phyloP scores from a whole-genome alignment of 2,329 filamentous ascomycete genomes.

The Didymosphaeria variabile region DNA sequence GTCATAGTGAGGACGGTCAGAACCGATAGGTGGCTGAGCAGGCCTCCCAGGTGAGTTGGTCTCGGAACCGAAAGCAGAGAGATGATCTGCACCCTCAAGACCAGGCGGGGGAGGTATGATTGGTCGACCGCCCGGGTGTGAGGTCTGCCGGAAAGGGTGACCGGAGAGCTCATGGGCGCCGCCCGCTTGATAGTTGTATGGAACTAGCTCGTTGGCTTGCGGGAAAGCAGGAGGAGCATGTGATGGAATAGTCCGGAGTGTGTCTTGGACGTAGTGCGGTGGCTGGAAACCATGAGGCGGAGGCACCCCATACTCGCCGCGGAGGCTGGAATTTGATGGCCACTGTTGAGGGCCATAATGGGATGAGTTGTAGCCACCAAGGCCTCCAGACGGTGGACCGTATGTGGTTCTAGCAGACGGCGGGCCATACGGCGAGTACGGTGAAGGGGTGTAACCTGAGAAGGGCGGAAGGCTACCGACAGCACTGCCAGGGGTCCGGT shows the following conservation, averaged over 20 bases:
- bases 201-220: neutral
- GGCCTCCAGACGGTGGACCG: neutral
- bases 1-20: neutral
- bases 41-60: neutral
- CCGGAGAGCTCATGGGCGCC: neutral
- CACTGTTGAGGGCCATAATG: neutral
- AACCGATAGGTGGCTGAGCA: neutral
- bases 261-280: neutral
- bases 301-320: neutral
- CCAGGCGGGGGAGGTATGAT: neutral
- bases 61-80: neutral
- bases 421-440: neutral
- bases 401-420: neutral
- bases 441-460: neutral
- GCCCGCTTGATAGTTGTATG: neutral
- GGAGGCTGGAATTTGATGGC: neutral
- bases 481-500: neutral
- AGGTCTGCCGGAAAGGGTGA: neutral
- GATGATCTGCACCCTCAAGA: neutral
- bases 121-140: neutral
- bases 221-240: neutral
- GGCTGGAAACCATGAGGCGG: neutral
- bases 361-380: neutral
- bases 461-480: neutral
- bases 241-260: neutral